Evolutionary conservation across 2,329 filamentous ascomycete species (phyloP), one percentile per base, ranked within the genome.

Genomic region (Penicillium sp.): DNA sequence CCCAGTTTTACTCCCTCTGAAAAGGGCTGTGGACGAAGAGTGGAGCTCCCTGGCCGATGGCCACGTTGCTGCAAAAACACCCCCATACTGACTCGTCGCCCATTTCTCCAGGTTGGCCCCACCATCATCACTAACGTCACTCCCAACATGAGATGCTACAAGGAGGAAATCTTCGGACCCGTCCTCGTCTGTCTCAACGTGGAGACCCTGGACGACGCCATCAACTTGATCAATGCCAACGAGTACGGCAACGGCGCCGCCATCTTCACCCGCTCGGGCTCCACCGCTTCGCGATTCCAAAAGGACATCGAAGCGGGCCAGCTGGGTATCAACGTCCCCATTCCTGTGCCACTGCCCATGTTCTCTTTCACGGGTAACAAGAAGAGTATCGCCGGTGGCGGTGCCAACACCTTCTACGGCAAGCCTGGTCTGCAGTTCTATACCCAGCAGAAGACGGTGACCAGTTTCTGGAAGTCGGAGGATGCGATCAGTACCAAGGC

Each of bases 401-500:
- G 93, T 52, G 86, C 88, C 34, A 95, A 82, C 73, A 95, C 90
- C 12, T 97, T 98, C 69, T 98, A 98, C 72, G 93, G 93, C 57
- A 86, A 88, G 71, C 88, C 90, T 0, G 93, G 91, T 25, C 73
- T 98, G 66, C 84, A 87, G 66, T 98, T 98, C 68, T 97, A 95
- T 72, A 98, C 93, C 3, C 93, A 97, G 74, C 81, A 87, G 66
- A 97, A 98, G 86, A 98, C 93, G 3, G 93, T 98, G 42, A 98
- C 93, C 45, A 85, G 88, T 57, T 73, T 94, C 67, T 98, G 93
- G 93, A 82, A 83, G 64, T 83, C 80, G 52, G 83, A 90, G 63
- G 90, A 96, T 73, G 90, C 89, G 1, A 80, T 93, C 42, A 84
- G 83, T 47, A 86, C 84, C 57, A 91, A 90, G 79, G 90, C 90